Evolutionary conservation across 78 protist species (phyloP), one percentile per base, ranked within the genome.

Genomic region (Corallochytrium limacisporum): DNA sequence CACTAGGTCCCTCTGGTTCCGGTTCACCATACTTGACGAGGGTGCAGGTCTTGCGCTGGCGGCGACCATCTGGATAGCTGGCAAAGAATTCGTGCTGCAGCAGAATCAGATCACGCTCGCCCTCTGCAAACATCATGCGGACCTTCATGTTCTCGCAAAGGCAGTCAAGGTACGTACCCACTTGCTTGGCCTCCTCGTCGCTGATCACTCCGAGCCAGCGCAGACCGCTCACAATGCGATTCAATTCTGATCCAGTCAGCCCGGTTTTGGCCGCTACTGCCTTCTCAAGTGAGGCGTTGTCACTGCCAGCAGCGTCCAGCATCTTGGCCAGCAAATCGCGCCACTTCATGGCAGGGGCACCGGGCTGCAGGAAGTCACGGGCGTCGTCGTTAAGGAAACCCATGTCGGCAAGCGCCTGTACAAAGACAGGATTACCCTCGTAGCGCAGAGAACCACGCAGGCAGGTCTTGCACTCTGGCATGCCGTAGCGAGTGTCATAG

Each of bases 371-470:
- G 59, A 13, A 59, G 42, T 39, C 68, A 8, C 2, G 18, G 18
- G 24, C 32, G 18, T 57, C 68, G 33, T 31, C 32, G 51, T 10
- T 47, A 20, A 71, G 55, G 56, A 71, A 44, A 4, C 77, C 77
- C 10, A 54, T 10, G 38, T 44, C 67, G 33, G 76, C 76, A 8
- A 70, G 38, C 3, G 62, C 28, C 60, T 57, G 65, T 2, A 70
- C 66, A 28, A 70, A 31, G 37, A 7, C 57, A 42, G 55, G 62
- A 20, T 55, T 70, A 37, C 76, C 76, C 54, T 70, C 31, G 56
- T 63, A 77, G 29, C 89, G 72, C 36, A 84, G 67, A 6, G 89
- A 69, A 13, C 89, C 89, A 3, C 89, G 72, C 38, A 84, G 40
- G 22, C 79, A 9, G 22, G 73, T 62, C 53, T 69, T 29, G 24